Base-by-base conservation (phyloP, 805 yeast genomes). In the Starmerella floricola region DNA sequence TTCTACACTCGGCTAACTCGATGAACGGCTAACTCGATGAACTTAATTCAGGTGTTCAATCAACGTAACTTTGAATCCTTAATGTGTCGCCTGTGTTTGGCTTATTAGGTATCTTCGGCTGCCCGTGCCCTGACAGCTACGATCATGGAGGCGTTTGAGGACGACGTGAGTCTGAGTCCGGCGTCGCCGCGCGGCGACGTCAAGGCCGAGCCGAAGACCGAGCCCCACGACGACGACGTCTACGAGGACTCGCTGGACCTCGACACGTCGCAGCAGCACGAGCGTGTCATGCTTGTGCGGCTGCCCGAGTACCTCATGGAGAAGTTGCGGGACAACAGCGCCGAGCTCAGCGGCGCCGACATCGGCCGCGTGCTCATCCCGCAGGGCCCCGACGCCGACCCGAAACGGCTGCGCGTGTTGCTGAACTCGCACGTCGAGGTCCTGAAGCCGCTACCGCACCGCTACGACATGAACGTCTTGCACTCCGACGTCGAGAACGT, bases 221-320 rank as follows among this genome's bases (percentile, higher is more conserved):
- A 27, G 24, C 17, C 59, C 24, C 61, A 49, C 29, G 61, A 42
- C 45, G 73, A 49, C 65, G 78, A 47, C 56, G 52, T 55, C 20
- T 62, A 60, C 43, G 69, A 79, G 53, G 94, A 80, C 62, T 70
- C 83, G 12, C 68, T 87, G 24, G 93, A 91, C 59, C 67, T 91
- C 61, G 83, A 86, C 56, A 62, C 86, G 39, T 48, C 67, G 1
- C 65, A 67, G 24, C 74, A 78, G 13, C 68, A 63, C 36, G 78
- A 80, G 54, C 85, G 85, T 52, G 78, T 91, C 32, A 91, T 97
- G 98, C 67, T 91, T 18, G 94, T 91, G 19, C 74, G 91, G 53
- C 65, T 91, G 55, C 97, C 98, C 1, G 76, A 83, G 56, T 85
- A 85, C 55, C 65, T 91, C 47, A 80, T 94, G 24, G 83, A 79